Conservation (phyloP, 768 basidiomycete species). For the Collybiopsis confluens region DNA sequence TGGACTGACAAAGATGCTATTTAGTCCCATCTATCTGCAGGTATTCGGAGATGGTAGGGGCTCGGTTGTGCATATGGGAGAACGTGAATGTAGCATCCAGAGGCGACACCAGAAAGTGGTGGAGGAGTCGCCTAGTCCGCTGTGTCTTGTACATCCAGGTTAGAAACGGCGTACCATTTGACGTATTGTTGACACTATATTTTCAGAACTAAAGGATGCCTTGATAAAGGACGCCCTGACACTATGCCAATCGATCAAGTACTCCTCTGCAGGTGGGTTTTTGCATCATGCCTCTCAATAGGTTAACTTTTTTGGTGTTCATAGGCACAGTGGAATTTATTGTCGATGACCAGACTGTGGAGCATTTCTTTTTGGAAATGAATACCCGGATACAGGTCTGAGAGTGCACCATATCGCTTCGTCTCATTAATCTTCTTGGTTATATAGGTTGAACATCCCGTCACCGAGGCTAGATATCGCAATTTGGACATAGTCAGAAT, state of each 20-base stretch:
- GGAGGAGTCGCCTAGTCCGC: slow-evolving; percentile 66
- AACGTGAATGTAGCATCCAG: slow-evolving; percentile 69
- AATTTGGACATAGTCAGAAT: slow-evolving; percentile 59
- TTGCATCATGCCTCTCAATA: neutral
- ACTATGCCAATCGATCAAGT: slow-evolving; percentile 45
- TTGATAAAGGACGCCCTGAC: slow-evolving; percentile 53
- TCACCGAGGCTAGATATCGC: slow-evolving; percentile 54
- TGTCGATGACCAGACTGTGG: slow-evolving; percentile 45
- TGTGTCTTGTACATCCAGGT: slow-evolving; percentile 43
- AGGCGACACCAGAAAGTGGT: slow-evolving; percentile 71
- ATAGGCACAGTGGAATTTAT: slow-evolving; percentile 67
- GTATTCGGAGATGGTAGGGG: slow-evolving; percentile 65
- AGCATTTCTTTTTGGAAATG: slow-evolving; percentile 70
- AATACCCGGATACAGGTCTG: slow-evolving; percentile 59
- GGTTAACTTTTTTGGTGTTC: neutral
- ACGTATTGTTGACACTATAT: neutral
- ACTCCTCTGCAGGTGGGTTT: slow-evolving; percentile 51
- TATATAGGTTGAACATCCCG: slow-evolving; percentile 66
- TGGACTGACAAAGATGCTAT: neutral
- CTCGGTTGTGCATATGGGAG: slow-evolving; percentile 58
- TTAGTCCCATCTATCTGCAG: slow-evolving; percentile 24
- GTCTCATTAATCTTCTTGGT: neutral
- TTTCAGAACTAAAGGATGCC: slow-evolving; percentile 35
- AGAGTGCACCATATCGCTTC: neutral
- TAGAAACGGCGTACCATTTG: slow-evolving; percentile 10